A percentile compares a stretch with the other conserved stretches of the same genome.
Conservation (phyloP, 116 monocot genomes). For the Phalaenopsis hybrid region DNA sequence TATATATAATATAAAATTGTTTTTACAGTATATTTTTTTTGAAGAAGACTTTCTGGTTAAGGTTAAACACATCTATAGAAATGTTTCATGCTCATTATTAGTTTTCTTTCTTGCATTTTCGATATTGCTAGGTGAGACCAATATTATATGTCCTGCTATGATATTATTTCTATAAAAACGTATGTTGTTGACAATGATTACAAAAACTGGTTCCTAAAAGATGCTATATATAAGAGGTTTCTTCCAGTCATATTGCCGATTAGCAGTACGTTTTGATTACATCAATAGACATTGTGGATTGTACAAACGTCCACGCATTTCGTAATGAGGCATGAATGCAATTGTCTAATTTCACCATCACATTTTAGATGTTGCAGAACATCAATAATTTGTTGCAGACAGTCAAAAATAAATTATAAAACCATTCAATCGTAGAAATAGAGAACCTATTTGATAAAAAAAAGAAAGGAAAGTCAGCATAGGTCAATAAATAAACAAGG, state of each 20-base stretch:
- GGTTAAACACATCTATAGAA: no score
- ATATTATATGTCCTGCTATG: background rate
- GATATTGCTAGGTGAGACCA: background rate
- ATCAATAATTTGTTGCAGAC: background rate
- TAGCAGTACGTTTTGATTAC: background rate
- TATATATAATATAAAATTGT: no score
- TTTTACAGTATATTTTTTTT: no score
- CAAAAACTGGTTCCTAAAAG: background rate
- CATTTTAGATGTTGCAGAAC: background rate
- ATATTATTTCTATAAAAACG: background rate
- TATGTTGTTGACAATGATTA: background rate
- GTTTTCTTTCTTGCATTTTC: background rate
- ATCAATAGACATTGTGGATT: background rate
- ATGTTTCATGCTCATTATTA: background rate
- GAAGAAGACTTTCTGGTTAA: no score
- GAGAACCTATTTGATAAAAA: background rate
- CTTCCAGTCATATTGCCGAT: background rate
- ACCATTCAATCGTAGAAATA: background rate
- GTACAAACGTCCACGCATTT: background rate
- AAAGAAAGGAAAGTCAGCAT: no score
- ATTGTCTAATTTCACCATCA: background rate
- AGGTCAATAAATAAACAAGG: background rate
- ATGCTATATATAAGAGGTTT: background rate
- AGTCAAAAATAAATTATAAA: background rate
- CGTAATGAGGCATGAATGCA: background rate